Conservation (phyloP, 495 filamentous ascomycete genomes). For the Penicillium coffeae region DNA sequence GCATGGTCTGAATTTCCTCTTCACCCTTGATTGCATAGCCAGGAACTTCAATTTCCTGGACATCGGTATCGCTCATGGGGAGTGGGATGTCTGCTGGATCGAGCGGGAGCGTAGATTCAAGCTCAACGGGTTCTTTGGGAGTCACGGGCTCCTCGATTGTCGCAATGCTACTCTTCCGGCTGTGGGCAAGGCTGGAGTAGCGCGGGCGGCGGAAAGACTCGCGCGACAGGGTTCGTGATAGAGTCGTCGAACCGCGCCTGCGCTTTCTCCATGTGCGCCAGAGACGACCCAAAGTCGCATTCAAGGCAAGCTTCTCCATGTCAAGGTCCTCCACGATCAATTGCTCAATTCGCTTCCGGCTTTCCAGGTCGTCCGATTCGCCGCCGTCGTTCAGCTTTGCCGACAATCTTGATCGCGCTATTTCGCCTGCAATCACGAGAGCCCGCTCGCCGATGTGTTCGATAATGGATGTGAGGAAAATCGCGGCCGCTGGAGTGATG, state of each 20-base stretch:
- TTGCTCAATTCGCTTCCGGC: conserved; percentile 47
- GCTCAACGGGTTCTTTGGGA: conserved; percentile 17
- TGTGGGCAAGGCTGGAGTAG: conserved; percentile 21
- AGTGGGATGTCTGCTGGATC: conserved; percentile 57
- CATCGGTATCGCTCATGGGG: conserved; percentile 63
- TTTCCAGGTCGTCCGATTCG: conserved; percentile 9
- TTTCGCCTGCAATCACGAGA: conserved; percentile 81
- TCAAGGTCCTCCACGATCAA: conserved; percentile 85
- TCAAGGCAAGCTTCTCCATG: conserved; percentile 88
- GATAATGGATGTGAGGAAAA: conserved; percentile 90
- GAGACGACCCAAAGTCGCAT: conserved; percentile 77
- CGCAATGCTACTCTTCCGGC: conserved; percentile 38
- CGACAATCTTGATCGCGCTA: conserved; percentile 68
- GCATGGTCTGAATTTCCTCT: conserved; percentile 50
- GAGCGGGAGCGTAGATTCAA: conserved; percentile 23
- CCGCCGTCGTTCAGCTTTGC: conserved; percentile 26
- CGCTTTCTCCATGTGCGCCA: conserved; percentile 97
- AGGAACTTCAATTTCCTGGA: conserved; percentile 70
- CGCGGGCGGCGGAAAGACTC: conserved; percentile 43
- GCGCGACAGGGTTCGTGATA: conserved; percentile 37
- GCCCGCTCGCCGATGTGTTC: conserved; percentile 93
- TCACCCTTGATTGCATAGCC: conserved; percentile 59
- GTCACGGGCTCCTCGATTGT: conserved; percentile 33
- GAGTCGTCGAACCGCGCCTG: conserved; percentile 43
- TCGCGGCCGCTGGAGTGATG: conserved; percentile 88